phyloP scores from a whole-genome alignment of 2,329 filamentous ascomycete genomes.

The Cytospora mali region DNA sequence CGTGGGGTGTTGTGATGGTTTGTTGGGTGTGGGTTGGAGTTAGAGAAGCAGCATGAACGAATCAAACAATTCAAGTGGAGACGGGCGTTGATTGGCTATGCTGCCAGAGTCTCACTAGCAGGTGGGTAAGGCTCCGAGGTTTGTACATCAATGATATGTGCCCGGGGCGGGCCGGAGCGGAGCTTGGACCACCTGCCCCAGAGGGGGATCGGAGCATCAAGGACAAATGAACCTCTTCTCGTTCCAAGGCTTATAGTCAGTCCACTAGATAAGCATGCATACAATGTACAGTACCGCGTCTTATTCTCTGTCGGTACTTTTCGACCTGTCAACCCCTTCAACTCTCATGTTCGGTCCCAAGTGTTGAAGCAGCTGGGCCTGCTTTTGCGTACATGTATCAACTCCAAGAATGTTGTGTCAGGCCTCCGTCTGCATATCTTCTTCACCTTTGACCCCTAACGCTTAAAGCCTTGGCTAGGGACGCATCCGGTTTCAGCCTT shows the following conservation, averaged over 20 bases:
- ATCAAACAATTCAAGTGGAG: neutral
- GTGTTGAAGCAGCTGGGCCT: neutral
- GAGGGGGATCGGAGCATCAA: no score
- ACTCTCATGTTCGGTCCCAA: neutral
- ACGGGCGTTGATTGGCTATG: neutral
- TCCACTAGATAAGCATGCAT: neutral
- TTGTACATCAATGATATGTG: neutral
- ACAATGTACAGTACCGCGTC: neutral
- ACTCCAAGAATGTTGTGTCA: no score
- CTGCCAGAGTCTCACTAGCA: neutral
- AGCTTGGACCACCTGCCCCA: neutral
- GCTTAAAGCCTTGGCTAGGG: no score
- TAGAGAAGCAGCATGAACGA: neutral
- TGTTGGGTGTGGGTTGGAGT: neutral
- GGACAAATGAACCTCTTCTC: neutral
- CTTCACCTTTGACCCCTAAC: no score
- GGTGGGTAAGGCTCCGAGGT: neutral
- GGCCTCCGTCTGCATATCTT: no score
- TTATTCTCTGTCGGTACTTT: neutral
- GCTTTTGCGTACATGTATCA: no score
- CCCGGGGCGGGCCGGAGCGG: neutral
- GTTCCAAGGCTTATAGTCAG: no score
- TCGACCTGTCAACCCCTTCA: neutral
- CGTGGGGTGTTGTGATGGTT: slow-evolving; percentile 2
- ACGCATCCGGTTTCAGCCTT: neutral